Conservation (phyloP, 2,329 filamentous ascomycete genomes). For the Verticillium tricorpus region DNA sequence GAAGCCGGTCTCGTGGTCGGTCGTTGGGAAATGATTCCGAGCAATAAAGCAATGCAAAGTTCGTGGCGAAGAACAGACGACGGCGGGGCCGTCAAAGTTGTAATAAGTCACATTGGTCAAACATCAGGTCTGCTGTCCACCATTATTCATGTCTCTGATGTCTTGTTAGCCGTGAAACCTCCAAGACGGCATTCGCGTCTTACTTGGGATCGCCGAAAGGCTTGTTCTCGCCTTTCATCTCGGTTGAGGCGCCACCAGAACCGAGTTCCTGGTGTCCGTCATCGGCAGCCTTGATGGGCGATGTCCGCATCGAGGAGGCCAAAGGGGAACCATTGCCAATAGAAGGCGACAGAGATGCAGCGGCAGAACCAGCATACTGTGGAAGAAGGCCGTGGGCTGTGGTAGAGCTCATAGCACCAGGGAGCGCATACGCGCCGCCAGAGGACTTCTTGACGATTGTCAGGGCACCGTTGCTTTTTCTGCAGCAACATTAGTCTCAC, state of each 20-base stretch:
- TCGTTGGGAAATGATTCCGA: background rate
- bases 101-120: background rate
- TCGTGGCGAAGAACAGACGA: background rate
- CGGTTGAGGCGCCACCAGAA: background rate
- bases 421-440: slow-evolving; percentile 35
- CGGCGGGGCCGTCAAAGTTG: background rate
- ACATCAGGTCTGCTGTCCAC: background rate
- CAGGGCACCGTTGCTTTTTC: slow-evolving; percentile 40
- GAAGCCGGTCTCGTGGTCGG: background rate
- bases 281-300: background rate
- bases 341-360: slow-evolving; percentile 42
- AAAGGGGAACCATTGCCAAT: slow-evolving; percentile 15
- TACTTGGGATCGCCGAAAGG: background rate
- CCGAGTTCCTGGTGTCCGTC: background rate
- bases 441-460: slow-evolving; percentile 46
- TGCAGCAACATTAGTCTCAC: slow-evolving; percentile 12
- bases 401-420: slow-evolving; percentile 46
- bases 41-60: background rate
- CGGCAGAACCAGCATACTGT: slow-evolving; percentile 47
- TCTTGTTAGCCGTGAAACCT: background rate
- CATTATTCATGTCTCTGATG: background rate
- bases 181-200: background rate
- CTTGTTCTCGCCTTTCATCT: background rate
- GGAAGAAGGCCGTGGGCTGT: slow-evolving; percentile 52
- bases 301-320: background rate